Base-by-base conservation (phyloP, 371 early-diverging fungal genomes). In the Entomophthora muscae region DNA sequence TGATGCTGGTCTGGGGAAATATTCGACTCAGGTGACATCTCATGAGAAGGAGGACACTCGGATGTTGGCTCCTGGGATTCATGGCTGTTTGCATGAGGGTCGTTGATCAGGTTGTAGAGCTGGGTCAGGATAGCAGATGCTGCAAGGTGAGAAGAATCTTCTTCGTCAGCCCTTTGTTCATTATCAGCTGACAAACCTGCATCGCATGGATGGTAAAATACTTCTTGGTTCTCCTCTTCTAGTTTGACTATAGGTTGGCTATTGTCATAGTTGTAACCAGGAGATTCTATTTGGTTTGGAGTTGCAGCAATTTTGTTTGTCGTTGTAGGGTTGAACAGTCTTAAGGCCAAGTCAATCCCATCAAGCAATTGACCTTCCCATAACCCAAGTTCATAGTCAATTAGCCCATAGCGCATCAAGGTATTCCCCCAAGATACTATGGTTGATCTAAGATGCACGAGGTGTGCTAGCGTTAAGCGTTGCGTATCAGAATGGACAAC, bases 301-400 rank as follows among this genome's bases (percentile, higher is more conserved):
- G 42, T 42, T 5, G 42, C 42, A 5, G 17, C 42, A 17, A 17
- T 17, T 5, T 42, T 10, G 42, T 42, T 42, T 5, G 42, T 5
- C 42, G 42, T 17, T 10, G 42, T 55, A 55, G 56, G 26, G n/a
- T 55, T 55, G 13, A 22, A 24, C 10, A 55, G 28, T 7, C 13
- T 24, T 13, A 55, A 13, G n/a, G 56, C 56, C 17, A 55, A 33
- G 52, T 84, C 82, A 29, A 90, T 78, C 7, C 85, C 72, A 31
- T 86, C 83, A 32, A 88, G 68, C 54, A 90, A 84, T 56, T 88
- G 88, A 21, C 79, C 75, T 67, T 88, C 89, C 86, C 87, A 89
- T 67, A 86, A 83, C 2, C 91, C 91, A 77, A 88, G 81, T 66
- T 89, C 86, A 71, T 89, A 90, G 69, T 90, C 88, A 27, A 90